Base-by-base conservation (phyloP, 1,139 yeast genomes). In the Geotrichum histeridarum region DNA sequence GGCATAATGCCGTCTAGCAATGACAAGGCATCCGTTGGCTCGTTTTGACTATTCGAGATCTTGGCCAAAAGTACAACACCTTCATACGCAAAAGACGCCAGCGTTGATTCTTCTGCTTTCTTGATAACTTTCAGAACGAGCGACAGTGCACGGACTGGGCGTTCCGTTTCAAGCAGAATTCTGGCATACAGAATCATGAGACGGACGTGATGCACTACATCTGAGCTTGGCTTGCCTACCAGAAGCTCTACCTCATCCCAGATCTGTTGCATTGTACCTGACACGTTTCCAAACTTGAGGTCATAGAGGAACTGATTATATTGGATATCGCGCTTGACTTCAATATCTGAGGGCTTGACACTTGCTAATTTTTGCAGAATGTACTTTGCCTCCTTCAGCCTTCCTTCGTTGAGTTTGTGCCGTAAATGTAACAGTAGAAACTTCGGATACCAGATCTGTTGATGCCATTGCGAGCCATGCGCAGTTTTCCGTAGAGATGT, bases 1-100 rank as follows among this genome's bases (percentile, higher is more conserved):
- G 70, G 69, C 64, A 67, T 61, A 8, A 60, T 37, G 2, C 55
- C 54, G 45, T 66, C 68, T 4, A 67, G 42, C 11, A 66, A 45
- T 1, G 59, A 50, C n/a, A 63, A 42, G 1, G 70, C 60, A 35
- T 65, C 67, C 1, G 54, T 49, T 32, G 58, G 58, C 37, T 61
- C 56, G 9, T 54, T 58, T 15, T 59, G 58, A 22, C 56, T 49
- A 33, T 54, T 58, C 41, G 64, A 59, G 8, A 66, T 58, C n/a
- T 48, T 44, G 8, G 66, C 58, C 39, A 67, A 51, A 8, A 65
- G 51, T 8, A 64, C 57, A 7, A 64, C 54, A 1, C 68, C 61
- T 43, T 65, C 68, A 15, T 62, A 55, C 9, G 61, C 61, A 8
- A 57, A 49, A 4, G 63, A 59, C 2, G 61, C 53, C n/a, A 65